Evolutionary conservation across 352 stramenopile genomes (phyloP).

Genomic region (Phytopythium ostracodes): DNA sequence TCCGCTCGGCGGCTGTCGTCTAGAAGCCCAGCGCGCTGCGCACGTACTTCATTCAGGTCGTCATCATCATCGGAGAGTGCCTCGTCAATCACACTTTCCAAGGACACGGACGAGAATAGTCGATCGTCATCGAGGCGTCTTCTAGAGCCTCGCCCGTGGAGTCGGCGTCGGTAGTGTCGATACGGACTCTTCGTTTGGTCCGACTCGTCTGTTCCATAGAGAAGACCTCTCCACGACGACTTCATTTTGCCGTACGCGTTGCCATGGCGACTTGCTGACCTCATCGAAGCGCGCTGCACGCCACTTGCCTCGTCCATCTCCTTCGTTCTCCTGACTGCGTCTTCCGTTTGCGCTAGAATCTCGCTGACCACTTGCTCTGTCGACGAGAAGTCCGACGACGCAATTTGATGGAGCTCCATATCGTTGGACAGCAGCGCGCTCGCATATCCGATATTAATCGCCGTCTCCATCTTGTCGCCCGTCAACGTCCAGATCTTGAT

Average conservation of each 20-base stretch:
- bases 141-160: background rate
- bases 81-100: conserved; percentile 4
- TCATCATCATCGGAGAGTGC: background rate
- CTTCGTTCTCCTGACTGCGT: background rate
- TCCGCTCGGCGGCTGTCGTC: background rate
- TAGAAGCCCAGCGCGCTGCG: background rate
- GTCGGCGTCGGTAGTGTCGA: background rate
- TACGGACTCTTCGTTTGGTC: background rate
- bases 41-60: background rate
- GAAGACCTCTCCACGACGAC: background rate
- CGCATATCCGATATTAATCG: conserved; percentile 94
- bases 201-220: conserved; percentile 7
- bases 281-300: background rate
- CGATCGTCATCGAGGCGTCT: background rate
- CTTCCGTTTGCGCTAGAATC: background rate
- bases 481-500: conserved; percentile 96
- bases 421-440: conserved; percentile 76
- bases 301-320: conserved; percentile 1
- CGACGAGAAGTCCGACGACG: conserved; percentile 53
- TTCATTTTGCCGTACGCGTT: background rate
- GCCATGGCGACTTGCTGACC: background rate
- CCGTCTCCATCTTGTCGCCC: conserved; percentile 94
- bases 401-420: conserved; percentile 75
- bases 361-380: conserved; percentile 16
- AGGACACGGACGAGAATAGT: conserved; percentile 1